These are phyloP conservation scores for Magnaporthales sp. DNA, from an alignment of 2,329 filamentous ascomycete genomes.

Conservation along the genomic window DNA sequence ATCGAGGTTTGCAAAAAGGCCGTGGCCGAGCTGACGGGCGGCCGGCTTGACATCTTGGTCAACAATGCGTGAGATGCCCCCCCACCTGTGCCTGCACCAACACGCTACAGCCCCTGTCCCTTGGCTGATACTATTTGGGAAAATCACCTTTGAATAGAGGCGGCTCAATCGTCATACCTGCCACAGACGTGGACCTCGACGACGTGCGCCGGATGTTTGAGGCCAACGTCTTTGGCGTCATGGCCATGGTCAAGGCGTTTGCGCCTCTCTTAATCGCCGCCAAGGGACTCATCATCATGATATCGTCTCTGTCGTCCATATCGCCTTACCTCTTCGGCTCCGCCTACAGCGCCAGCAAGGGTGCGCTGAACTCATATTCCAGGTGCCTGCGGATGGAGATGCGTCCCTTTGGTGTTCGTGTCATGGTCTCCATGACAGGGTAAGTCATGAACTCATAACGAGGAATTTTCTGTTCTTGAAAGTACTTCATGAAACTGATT, in stretches of 20 bases:
- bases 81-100: not conserved
- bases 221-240: constrained; percentile 48
- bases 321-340: constrained; percentile 44
- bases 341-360: constrained; percentile 48
- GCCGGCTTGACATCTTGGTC: constrained; percentile 47
- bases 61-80: constrained; percentile 45
- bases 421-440: constrained; percentile 44
- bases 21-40: constrained; percentile 24
- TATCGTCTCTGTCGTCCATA: constrained; percentile 41
- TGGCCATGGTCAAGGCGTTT: constrained; percentile 46
- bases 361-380: constrained; percentile 42
- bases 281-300: constrained; percentile 44
- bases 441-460: too few species aligned
- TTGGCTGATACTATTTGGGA: not conserved
- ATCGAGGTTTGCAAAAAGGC: constrained; percentile 21
- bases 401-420: constrained; percentile 43
- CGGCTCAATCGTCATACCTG: constrained; percentile 40
- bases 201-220: constrained; percentile 46
- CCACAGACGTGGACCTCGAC: constrained; percentile 40
- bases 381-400: constrained; percentile 45
- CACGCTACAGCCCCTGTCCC: not conserved
- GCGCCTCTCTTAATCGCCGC: constrained; percentile 38
- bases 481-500: too few species aligned
- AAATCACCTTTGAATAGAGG: constrained; percentile 26
- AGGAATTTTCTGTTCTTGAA: too few species aligned